Base-by-base conservation (phyloP, 148 eudicot genomes). In the Nepenthes gracilis region DNA sequence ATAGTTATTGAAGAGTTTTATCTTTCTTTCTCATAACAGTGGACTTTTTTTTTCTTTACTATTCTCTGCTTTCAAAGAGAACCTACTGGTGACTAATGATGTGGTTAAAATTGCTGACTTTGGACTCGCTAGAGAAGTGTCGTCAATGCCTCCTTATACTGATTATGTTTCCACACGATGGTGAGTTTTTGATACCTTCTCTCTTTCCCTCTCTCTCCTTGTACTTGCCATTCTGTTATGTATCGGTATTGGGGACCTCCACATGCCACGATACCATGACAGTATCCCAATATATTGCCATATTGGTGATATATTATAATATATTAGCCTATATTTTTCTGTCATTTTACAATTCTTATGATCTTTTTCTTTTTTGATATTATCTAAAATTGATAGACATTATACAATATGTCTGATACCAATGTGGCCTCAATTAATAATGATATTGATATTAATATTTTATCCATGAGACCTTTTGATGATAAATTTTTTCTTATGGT, bases 141-240 rank as follows among this genome's bases (percentile, higher is more conserved):
- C 84, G 62, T 88, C 99, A 54, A 36, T 48, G 54, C 99, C 99
- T 69, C 99, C 99, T 12, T 93, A 73, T 71, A 93, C 99, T 33
- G 99, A 93, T 63, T 93, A 93, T 74, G 99, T 93, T 60, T 84
- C 99, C 36, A 93, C 99, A 49, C 85, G 99, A 47, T 93, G 99
- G 99, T 93, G 68, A 78, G 95, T 67, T 52, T 40, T 55, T 59
- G 33, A 55, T 52, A 32, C 43, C 32, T 62, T 11, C 6, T 52
- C 35, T 23, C 13, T 33, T 14, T 2, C 35, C 43, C 13, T 33
- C 38, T 2, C 5, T 48, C 56, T 4, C 8, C 9, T 40, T 36
- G 37, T 55, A 43, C 48, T 33, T 64, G 6, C 13, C 23, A 23
- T 23, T 23, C 23, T 23, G 23, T 23, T 23, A 23, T 23, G 23